A percentile compares a stretch with the other conserved stretches of the same genome.
Evolutionary conservation across 2,329 filamentous ascomycete species (phyloP).

Genomic region (Endocalyx cinctus): DNA sequence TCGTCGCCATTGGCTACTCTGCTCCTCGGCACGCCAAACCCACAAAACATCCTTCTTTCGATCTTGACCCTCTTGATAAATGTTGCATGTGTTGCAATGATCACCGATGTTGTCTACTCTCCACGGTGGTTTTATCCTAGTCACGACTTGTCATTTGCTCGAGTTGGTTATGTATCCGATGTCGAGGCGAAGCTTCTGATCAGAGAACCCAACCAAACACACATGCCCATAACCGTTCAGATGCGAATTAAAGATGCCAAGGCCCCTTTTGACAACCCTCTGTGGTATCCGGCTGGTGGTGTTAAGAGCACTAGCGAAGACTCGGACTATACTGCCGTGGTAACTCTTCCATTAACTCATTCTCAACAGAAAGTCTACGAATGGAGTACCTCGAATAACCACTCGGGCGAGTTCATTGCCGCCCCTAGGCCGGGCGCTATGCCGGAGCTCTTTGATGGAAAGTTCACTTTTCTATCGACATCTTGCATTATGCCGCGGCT

Average conservation of each 20-base stretch:
- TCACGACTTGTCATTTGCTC: conserved; percentile 76
- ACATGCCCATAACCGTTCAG: conserved; percentile 72
- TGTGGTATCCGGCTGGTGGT: conserved; percentile 64
- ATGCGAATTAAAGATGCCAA: conserved; percentile 52
- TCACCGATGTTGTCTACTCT: conserved; percentile 73
- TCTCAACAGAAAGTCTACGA: conserved; percentile 71
- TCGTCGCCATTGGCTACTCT: conserved; percentile 60
- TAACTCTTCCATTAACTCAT: conserved; percentile 61
- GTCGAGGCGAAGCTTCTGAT: conserved; percentile 76
- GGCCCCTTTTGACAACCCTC: conserved; percentile 47
- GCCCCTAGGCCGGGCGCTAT: conserved; percentile 66
- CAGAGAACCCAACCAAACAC: conserved; percentile 71
- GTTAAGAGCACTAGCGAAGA: conserved; percentile 64
- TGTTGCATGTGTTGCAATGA: conserved; percentile 60
- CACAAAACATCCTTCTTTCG: conserved; percentile 62
- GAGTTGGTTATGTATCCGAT: conserved; percentile 82
- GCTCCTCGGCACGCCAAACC: conserved; percentile 70
- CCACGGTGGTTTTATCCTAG: conserved; percentile 65
- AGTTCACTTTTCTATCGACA: conserved; percentile 86
- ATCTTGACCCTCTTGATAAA: conserved; percentile 69
- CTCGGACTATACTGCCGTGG: conserved; percentile 75
- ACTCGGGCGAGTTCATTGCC: conserved; percentile 75
- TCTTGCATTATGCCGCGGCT: conserved; percentile 91
- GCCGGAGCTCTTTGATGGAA: conserved; percentile 56
- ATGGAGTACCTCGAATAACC: conserved; percentile 82